Conservation (phyloP, 352 stramenopile species). For the Phytophthora ramorum region DNA sequence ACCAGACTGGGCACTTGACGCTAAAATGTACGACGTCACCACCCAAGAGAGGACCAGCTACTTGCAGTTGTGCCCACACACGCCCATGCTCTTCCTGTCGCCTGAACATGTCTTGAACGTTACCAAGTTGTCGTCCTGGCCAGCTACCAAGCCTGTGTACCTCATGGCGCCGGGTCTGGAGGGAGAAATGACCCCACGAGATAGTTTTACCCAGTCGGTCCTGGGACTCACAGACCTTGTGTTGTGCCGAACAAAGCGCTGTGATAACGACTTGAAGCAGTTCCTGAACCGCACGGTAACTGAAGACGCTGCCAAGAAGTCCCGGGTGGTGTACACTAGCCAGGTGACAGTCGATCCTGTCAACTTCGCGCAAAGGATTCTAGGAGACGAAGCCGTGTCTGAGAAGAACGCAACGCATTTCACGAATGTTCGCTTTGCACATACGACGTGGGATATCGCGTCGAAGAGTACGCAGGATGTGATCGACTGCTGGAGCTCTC, state of each 20-base stretch:
- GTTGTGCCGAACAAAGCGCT: slow-evolving; percentile 29
- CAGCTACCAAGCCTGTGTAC: slow-evolving; percentile 52
- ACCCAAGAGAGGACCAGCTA: slow-evolving; percentile 36
- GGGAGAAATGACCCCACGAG: neutral
- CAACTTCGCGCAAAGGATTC: slow-evolving; percentile 16
- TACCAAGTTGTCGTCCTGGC: slow-evolving; percentile 32
- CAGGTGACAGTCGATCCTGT: slow-evolving; percentile 41
- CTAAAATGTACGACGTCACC: slow-evolving; percentile 23
- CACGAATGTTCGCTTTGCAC: slow-evolving; percentile 36
- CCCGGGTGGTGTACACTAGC: slow-evolving; percentile 47
- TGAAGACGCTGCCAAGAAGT: slow-evolving; percentile 6
- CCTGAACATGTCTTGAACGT: slow-evolving; percentile 30
- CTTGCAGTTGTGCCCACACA: slow-evolving; percentile 52
- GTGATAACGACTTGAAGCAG: slow-evolving; percentile 23
- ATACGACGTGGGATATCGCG: slow-evolving; percentile 47
- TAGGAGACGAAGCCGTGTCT: slow-evolving; percentile 5
- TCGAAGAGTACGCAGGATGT: slow-evolving; percentile 48
- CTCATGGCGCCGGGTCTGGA: slow-evolving; percentile 37
- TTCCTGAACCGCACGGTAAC: slow-evolving; percentile 6
- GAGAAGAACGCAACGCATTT: slow-evolving; percentile 44
- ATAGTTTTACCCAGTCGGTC: slow-evolving; percentile 11
- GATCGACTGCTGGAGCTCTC: slow-evolving; percentile 50
- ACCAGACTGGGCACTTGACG: slow-evolving; percentile 35
- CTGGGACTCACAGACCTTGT: slow-evolving; percentile 27
- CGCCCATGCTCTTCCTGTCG: slow-evolving; percentile 51